These are phyloP conservation scores for Eucalyptus sp. DNA, from an alignment of 345 rosid genomes.

Conservation along the genomic window DNA sequence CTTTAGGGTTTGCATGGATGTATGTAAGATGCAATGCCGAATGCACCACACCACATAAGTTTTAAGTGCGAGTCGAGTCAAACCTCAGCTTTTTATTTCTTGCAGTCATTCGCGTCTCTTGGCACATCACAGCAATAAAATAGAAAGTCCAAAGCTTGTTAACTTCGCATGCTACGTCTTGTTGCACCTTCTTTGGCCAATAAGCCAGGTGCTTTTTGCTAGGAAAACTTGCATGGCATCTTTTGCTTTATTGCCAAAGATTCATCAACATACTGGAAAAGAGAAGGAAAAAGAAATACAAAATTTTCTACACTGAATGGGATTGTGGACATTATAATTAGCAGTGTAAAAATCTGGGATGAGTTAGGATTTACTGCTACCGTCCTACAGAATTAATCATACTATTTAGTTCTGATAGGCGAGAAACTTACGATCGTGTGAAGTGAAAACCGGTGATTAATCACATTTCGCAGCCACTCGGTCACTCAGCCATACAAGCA, in stretches of 20 bases:
- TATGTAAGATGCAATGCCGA: conserved; percentile 6
- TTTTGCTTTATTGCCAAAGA: neutral
- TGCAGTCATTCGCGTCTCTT: neutral
- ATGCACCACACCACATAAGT: neutral
- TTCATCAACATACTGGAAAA: neutral
- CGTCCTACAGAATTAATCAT: neutral
- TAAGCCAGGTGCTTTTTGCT: neutral
- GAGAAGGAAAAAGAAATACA: neutral
- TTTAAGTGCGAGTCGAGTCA: neutral
- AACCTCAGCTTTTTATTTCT: neutral
- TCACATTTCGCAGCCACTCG: neutral
- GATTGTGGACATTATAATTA: neutral
- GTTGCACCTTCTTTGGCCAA: neutral
- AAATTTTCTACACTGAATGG: neutral
- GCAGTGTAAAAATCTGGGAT: neutral
- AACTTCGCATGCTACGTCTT: neutral
- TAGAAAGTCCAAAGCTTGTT: neutral
- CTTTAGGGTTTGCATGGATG: neutral
- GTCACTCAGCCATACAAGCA: neutral
- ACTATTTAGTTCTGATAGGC: neutral
- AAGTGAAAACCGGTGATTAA: neutral
- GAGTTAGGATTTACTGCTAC: neutral
- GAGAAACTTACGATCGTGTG: neutral
- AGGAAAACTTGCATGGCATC: neutral
- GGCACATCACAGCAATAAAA: neutral